Base-by-base conservation (phyloP, 2,329 filamentous ascomycete species). In the Fonsecaea erecta region DNA sequence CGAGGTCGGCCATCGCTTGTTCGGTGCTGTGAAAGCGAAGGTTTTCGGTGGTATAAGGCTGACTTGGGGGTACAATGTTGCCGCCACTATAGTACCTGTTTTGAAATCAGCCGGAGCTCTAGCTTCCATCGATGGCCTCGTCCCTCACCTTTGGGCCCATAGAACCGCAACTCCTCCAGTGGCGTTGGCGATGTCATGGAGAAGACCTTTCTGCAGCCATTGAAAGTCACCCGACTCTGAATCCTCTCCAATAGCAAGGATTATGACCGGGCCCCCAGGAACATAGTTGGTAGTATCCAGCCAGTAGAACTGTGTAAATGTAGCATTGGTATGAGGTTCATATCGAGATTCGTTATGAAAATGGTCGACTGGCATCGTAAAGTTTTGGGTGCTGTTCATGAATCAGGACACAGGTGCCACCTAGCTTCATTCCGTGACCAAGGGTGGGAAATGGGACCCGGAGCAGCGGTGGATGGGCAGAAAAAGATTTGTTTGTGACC, bases 21-120 rank as follows among this genome's bases (percentile, higher is more conserved):
- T 93, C 90, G 0, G 91, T 95, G 0, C 90, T 89, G 72, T 96
- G 80, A 80, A 95, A 96, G 2, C 92, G 88, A 70, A 96, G 78
- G 71, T 86, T 93, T 73, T 90, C 79, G 0, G 86, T 88, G 0
- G 83, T 84, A 24, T 93, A 81, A 71, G 93, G 84, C 0, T 82
- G 75, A 0, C 85, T 84, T 0, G 92, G 91, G 61, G 88, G 87
- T 74, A 90, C 93, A 12, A 82, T 83, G 63, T 14, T 9, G 56
- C 92, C 92, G 43, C 53, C 53, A 28, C 46, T 52, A 73, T 96
- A 96, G 81, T 96, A 96, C 28, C 92, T 86, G 21, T 48, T 3
- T 48, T 74, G 96, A 91, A 79, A 96, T 92, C 2, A 96, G 83
- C 28, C 84, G 83, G 1, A 84, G 79, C 9, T 2, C 75, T 75